Evolutionary conservation across 164 flowering plant species (phyloP), one percentile per base, ranked within the genome.

Genomic region (Umbellularia californica): DNA sequence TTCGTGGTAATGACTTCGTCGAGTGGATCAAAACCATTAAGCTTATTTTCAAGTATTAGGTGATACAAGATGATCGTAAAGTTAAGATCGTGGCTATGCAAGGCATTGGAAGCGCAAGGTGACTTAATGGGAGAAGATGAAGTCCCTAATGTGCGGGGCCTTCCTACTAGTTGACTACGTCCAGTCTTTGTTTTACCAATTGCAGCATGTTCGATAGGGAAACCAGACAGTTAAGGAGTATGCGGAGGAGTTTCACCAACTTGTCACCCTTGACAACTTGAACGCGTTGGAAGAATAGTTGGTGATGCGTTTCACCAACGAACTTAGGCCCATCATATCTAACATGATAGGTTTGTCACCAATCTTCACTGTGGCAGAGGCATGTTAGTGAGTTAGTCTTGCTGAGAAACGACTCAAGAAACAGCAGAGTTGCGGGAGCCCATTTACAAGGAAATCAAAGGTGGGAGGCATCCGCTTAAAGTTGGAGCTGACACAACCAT

Each of bases 21-120:
- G 47, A 35, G 10, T 35, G 47, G 47, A 35, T 35, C 10, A 0
- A 35, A 35, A 7, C 47, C 47, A 7, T 35, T 7, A 35, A 35
- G 47, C 0, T 1, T 5, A 7, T 35, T 10, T 35, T 35, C 10
- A 10, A 35, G 47, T 35, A 35, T 5, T 7, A 2, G 10, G 47
- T 35, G 47, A 35, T 35, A 5, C 1, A 2, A 41, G 10, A 7
- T 9, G 10, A 1, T 41, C 47, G 11, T 9, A 41, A n/a, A 5
- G 64, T 60, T 3, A 60, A 60, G 23, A 60, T 60, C 3, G 17
- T 60, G n/a, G n/a, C n/a, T 3, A n/a, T 60, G n/a, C n/a, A 17
- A 4, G 35, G 3, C 3, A 20, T 1, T 72, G 72, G 0, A 78
- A 78, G 24, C 0, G 33, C 7, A 78, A 78, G 27, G 41, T 74